Percentiles rank a stretch among this genome's conserved stretches.
phyloP scores from a whole-genome alignment of 78 protist genomes.

The Emiliania huxleyi region DNA sequence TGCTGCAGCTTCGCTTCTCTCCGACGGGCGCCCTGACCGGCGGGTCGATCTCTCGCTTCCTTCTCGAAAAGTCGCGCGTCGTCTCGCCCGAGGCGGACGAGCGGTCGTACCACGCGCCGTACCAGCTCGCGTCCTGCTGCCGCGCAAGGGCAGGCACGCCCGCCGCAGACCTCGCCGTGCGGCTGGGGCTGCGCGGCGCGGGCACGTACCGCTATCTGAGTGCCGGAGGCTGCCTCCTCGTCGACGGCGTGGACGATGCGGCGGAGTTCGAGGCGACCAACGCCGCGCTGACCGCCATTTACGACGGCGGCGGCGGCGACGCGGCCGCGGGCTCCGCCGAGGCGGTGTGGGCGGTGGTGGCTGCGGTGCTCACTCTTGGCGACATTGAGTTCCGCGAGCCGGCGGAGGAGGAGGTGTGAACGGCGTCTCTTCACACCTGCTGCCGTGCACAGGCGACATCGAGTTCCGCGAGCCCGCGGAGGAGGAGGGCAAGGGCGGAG shows the following conservation, averaged over 20 bases:
- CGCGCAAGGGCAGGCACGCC: background rate
- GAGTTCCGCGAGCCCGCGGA: background rate
- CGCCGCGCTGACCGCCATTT: background rate
- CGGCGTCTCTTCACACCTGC: too few relatives aligned
- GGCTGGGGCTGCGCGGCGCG: background rate
- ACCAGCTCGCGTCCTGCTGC: background rate
- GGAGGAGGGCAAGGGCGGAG: background rate
- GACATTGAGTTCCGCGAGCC: background rate
- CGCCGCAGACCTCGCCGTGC: background rate
- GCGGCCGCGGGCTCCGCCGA: background rate
- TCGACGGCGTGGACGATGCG: conserved; percentile 36
- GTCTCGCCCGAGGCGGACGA: background rate
- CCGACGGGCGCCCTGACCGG: conserved; percentile 8
- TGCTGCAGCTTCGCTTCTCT: conserved; percentile 51
- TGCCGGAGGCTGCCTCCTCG: background rate
- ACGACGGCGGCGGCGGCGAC: background rate
- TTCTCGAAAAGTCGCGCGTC: conserved; percentile 47
- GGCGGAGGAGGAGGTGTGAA: background rate
- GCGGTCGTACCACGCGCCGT: conserved; percentile 31
- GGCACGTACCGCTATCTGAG: background rate
- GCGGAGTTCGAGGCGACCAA: conserved; percentile 29
- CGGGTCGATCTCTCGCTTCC: background rate
- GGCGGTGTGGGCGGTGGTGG: background rate
- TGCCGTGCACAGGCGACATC: too few relatives aligned
- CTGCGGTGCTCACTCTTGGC: background rate